Base-by-base conservation (phyloP, 1,284 basidiomycete genomes). In the Sanghuangporus sanghuang region DNA sequence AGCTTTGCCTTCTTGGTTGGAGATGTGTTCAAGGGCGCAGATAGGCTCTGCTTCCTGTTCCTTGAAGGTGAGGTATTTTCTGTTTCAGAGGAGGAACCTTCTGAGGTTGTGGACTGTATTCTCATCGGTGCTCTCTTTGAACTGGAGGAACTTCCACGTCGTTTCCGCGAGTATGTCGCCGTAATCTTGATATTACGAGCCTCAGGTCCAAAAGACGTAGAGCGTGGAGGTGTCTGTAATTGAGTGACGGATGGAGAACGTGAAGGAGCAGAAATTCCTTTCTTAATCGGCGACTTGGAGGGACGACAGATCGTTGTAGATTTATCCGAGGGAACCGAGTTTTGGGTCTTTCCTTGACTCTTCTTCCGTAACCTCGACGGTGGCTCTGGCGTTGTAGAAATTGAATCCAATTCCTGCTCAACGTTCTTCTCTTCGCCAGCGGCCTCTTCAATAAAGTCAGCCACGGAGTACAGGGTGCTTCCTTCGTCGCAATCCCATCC, bases 401-500 rank as follows among this genome's bases (percentile, higher is more conserved):
- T 27, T 35, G 44, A 39, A 3, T 46, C n/a, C 23, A 68, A 27
- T 67, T 67, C 12, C 73, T 39, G 44, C 9, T n/a, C 57, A 12
- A 39, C 57, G 40, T 66, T 65, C 23, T 62, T 61, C 48, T 72
- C 67, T 27, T 69, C 59, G 23, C 57, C 49, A n/a, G 32, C 35
- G 40, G 18, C 2, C 2, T 27, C 62, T 42, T 49, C 55, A 38
- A 11, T 14, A 8, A 67, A 8, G 64, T 39, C 55, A 39, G 60
- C 57, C 35, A 72, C 66, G 38, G 69, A 69, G 21, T 73, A 70
- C 16, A 75, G 59, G 38, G 71, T 70, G 36, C 73, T 74, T 8
- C 76, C 72, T 61, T 81, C 76, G 67, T 79, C 78, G 36, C 71
- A 69, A 11, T 73, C 72, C 77, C 78, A 81, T 32, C 68, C 65